Conservation (phyloP, 192 early-diverging fungal species). For the Coemansia sp. region DNA sequence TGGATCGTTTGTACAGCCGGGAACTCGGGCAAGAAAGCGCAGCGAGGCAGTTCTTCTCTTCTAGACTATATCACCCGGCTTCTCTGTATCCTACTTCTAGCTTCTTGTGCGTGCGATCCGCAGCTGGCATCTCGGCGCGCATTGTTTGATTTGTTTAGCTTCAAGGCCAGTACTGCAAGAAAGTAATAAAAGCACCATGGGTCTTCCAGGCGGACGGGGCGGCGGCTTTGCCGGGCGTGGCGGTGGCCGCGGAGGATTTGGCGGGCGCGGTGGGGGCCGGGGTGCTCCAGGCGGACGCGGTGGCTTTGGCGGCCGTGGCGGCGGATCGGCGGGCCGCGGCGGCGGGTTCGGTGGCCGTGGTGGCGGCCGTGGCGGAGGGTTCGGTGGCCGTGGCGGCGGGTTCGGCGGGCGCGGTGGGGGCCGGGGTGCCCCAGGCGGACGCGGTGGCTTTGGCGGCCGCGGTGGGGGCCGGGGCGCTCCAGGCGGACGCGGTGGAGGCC, state of each 20-base stretch:
- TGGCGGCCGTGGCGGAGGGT: constrained; percentile 47
- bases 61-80: too few species aligned
- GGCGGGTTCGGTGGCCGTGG: constrained; percentile 48
- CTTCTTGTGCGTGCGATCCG: too few species aligned
- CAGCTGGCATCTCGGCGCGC: too few species aligned
- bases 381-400: constrained; percentile 21
- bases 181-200: constrained; percentile 33
- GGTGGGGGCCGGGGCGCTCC: constrained; percentile 50
- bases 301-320: constrained; percentile 47
- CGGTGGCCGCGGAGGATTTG: constrained; percentile 46
- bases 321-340: constrained; percentile 39
- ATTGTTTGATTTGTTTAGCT: too few species aligned
- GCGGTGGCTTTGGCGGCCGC: constrained; percentile 47
- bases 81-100: too few species aligned
- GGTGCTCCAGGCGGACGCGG: constrained; percentile 25
- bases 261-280: constrained; percentile 49
- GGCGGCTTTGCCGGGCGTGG: constrained; percentile 7
- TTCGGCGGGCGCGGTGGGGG: constrained; percentile 56
- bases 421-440: constrained; percentile 29
- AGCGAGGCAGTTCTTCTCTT: too few species aligned
- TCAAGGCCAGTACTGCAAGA: constrained; percentile 10
- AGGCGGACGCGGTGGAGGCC: constrained; percentile 54
- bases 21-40: too few species aligned
- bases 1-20: too few species aligned
- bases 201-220: constrained; percentile 27